Conservation (phyloP, 805 yeast species). For the Wilhelminamyces savonicus region DNA sequence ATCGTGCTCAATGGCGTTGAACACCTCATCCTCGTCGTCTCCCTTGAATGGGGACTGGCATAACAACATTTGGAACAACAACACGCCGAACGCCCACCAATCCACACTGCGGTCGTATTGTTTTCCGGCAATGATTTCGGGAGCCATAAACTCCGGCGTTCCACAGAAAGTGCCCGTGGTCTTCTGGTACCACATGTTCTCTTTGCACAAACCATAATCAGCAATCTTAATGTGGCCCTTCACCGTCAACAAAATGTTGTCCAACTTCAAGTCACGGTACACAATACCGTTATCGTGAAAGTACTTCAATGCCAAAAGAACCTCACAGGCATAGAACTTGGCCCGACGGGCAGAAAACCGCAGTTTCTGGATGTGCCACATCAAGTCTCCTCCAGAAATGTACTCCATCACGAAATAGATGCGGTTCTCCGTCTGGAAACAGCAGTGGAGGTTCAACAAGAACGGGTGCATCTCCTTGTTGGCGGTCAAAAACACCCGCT, state of each 20-base stretch:
- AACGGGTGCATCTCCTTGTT: conserved; percentile 91
- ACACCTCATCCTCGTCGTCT: conserved; percentile 94
- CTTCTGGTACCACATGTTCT: conserved; percentile 76
- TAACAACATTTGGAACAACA: conserved; percentile 90
- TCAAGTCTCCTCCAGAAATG: conserved; percentile 94
- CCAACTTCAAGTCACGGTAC: conserved; percentile 93
- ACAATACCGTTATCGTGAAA: conserved; percentile 95
- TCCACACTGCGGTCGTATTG: conserved; percentile 92
- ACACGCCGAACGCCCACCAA: conserved; percentile 99
- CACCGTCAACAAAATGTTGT: conserved; percentile 81
- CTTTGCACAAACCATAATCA: conserved; percentile 96
- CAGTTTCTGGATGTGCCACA: conserved; percentile 98
- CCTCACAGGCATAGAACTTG: conserved; percentile 96
- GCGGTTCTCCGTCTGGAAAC: conserved; percentile 97
- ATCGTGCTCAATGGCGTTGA: conserved; percentile 92
- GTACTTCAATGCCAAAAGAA: conserved; percentile 80
- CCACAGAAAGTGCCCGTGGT: conserved; percentile 97
- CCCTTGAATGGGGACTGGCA: conserved; percentile 98
- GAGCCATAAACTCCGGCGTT: conserved; percentile 99
- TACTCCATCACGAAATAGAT: conserved; percentile 98
- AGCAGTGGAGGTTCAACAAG: conserved; percentile 81
- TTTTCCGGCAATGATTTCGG: conserved; percentile 91
- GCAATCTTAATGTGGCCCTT: conserved; percentile 95
- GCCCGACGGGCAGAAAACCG: conserved; percentile 87
- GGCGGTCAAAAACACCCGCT: conserved; percentile 80